Base-by-base conservation (phyloP, 2,329 filamentous ascomycete genomes). In the Gaeumannomyces sp. region DNA sequence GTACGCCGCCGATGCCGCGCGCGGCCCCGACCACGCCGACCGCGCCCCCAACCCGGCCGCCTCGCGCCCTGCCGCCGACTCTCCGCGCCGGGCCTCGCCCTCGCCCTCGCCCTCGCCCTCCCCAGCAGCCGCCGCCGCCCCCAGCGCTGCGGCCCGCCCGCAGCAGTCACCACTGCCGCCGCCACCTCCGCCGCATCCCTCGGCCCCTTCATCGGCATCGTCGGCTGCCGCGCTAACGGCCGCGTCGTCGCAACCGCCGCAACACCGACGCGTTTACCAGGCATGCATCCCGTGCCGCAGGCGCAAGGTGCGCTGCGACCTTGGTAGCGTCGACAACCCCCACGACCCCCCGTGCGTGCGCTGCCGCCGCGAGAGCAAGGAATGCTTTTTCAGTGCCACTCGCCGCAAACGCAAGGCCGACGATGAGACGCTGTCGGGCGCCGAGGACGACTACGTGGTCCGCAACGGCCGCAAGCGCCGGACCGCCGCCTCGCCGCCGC, bases 371-470 rank as follows among this genome's bases (percentile, higher is more conserved):
- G 95, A 99, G 81, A 92, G 89, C 79, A 98, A 98, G 76, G 90
- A 97, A 72, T 99, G 95, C 81, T 96, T 90, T 83, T 99, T 99
- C 81, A 96, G 93, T 68, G 92, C 93, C 27, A 98, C 93, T 38
- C 85, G 95, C 62, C 88, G 95, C 73, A 98, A 98, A 86, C 87
- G 93, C 74, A 96, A 95, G 82, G 84, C 84, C 61, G 86, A 82
- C 70, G 81, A 90, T 69, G 85, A 79, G 27, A 83, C 77, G 65
- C 66, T 69, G 31, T 67, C 66, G 60, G 66, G 69, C 64, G 75
- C 76, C 33, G 79, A 80, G 65, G 85, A 87, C 70, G 89, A 92
- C 68, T 91, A 91, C 74, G 85, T 89, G 66, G 74, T 89, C 38
- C 85, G 89, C 70, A 92, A 91, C 76, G 89, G 89, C 59, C 83